Base-by-base conservation (phyloP, 192 early-diverging fungal species). In the Obelidium mucronatum region DNA sequence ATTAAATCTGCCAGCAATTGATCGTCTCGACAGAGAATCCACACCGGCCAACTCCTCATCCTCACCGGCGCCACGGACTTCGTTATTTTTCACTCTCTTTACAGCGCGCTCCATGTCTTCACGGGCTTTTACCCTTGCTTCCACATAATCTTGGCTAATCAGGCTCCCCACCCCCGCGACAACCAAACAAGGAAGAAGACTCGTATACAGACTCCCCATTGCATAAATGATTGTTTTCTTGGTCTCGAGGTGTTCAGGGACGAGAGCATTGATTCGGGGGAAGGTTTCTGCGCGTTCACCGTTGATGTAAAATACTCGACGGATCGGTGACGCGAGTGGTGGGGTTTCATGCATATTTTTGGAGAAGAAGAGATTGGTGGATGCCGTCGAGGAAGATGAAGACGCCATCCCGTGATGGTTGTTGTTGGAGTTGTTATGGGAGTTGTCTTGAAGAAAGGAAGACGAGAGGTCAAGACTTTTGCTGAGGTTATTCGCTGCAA, bases 121-220 rank as follows among this genome's bases (percentile, higher is more conserved):
- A 15, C 44, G 11, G 8, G 5, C 22, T 31, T 31, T 48, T 26
- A 6, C 28, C 37, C 66, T 39, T 15, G n/a, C 28, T 48, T 67
- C 66, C 15, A 67, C 42, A 40, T 42, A 36, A 2, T 87, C 88
- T 22, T 90, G 76, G 22, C 84, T 85, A 42, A 93, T 86, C 0
- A 86, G 81, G 17, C 86, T 83, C 1, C 91, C 92, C 1, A 92
- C 86, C n/a, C 88, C 90, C 24, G 88, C 83, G n/a, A 93, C 79
- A 42, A 93, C 86, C 31, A 93, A 67, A 75, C 91, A 91, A 0
- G 92, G 92, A 6, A 92, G 78, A 40, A 93, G 88, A 24, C 90
- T 91, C 0, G 92, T 93, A 61, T 92, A 93, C 1, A 93, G 73
- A 1, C 91, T 93, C 1, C 92, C 92, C 65, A 91, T 92, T 0